phyloP scores from a whole-genome alignment of 140 eudicot genomes.

The Anethum foeniculum region DNA sequence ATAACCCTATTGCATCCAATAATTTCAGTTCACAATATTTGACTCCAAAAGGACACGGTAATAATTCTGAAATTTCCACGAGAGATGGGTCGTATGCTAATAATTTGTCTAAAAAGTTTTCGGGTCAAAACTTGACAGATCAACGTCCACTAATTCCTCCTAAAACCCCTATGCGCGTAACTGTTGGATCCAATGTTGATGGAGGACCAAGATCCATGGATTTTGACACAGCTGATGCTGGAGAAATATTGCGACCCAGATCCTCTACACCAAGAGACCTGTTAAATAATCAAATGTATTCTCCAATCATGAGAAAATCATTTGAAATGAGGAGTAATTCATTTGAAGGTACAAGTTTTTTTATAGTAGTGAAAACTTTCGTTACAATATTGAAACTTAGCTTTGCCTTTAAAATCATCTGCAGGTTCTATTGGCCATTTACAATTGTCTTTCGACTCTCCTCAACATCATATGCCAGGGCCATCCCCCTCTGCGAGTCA shows the following conservation, averaged over 20 bases:
- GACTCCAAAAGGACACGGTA: slow-evolving; percentile 24
- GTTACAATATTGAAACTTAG: slow-evolving; percentile 24
- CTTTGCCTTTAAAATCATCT: slow-evolving; percentile 31
- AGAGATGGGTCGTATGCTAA: slow-evolving; percentile 25
- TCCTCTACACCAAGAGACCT: slow-evolving; percentile 51
- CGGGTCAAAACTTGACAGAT: slow-evolving; percentile 38
- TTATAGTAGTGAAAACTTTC: slow-evolving; percentile 25
- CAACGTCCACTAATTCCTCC: slow-evolving; percentile 23
- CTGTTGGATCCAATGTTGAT: slow-evolving; percentile 30
- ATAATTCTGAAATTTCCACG: slow-evolving; percentile 31
- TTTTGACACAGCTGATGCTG: slow-evolving; percentile 39
- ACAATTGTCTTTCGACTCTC: slow-evolving; percentile 41
- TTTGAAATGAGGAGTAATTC: slow-evolving; percentile 32
- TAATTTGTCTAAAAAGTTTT: slow-evolving; percentile 27
- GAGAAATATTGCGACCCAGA: slow-evolving; percentile 43
- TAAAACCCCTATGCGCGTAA: slow-evolving; percentile 30
- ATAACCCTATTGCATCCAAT: slow-evolving; percentile 37
- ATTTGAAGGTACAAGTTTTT: slow-evolving; percentile 23
- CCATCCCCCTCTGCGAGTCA: slow-evolving; percentile 29
- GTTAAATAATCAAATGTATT: slow-evolving; percentile 24
- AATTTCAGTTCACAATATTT: slow-evolving; percentile 28
- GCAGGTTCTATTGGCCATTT: slow-evolving; percentile 25
- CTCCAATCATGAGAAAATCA: slow-evolving; percentile 46
- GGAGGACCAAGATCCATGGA: slow-evolving; percentile 55
- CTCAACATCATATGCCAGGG: slow-evolving; percentile 27